Conservation (phyloP, 345 rosid genomes). For the Geranium rotundifolium region DNA sequence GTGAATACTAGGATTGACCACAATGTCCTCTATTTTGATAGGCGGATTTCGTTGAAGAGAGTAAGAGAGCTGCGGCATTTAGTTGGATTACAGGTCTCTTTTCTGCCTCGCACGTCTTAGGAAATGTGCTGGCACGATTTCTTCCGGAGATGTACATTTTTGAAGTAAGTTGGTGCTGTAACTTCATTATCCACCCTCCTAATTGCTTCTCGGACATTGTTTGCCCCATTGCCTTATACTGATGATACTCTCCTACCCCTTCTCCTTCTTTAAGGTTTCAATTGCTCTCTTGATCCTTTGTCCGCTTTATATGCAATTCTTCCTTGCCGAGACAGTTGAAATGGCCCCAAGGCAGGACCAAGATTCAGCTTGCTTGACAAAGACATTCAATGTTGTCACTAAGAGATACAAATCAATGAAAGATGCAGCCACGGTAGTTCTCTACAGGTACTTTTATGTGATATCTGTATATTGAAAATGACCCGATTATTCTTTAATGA, state of each 20-base stretch:
- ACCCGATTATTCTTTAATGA: neutral
- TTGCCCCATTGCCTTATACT: neutral
- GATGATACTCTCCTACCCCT: neutral
- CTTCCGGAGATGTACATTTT: constrained; percentile 43
- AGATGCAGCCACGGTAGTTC: constrained; percentile 27
- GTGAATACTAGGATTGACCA: neutral
- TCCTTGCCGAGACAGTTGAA: constrained; percentile 29
- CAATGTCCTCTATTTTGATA: constrained; percentile 10
- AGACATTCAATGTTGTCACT: constrained; percentile 14
- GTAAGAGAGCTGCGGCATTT: constrained; percentile 37
- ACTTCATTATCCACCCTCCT: neutral
- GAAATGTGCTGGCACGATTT: constrained; percentile 34
- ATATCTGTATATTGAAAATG: neutral
- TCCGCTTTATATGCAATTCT: constrained; percentile 34
- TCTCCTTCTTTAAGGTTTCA: constrained; percentile 29
- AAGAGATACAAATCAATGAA: constrained; percentile 31
- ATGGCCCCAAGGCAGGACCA: constrained; percentile 18
- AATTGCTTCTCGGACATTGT: neutral
- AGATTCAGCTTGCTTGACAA: constrained; percentile 20
- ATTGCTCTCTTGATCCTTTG: constrained; percentile 30
- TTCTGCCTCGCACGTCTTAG: constrained; percentile 44
- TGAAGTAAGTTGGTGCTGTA: constrained; percentile 15
- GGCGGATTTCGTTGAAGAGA: constrained; percentile 38
- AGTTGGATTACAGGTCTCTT: constrained; percentile 50
- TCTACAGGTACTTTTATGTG: constrained; percentile 21